Conservation (phyloP, 768 basidiomycete species). For the Lactarius quietus region DNA sequence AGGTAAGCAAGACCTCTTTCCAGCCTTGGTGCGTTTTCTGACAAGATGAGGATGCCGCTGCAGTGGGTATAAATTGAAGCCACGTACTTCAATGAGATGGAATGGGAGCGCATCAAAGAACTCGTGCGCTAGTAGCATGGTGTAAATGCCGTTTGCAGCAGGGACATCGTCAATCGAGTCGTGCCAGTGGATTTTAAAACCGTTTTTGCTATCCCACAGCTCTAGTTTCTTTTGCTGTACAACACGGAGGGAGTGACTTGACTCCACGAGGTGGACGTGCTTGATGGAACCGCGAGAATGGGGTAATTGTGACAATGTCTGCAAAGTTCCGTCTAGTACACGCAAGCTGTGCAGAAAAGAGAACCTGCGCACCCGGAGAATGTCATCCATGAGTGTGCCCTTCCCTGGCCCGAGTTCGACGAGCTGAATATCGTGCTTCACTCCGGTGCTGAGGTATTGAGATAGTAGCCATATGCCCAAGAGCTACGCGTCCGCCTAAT, state of each 20-base stretch:
- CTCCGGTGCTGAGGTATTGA: conserved; percentile 60
- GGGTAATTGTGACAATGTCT: conserved; percentile 55
- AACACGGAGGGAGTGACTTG: conserved; percentile 60
- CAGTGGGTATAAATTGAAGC: not conserved
- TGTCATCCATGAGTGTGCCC: conserved; percentile 88
- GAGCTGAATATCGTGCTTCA: conserved; percentile 53
- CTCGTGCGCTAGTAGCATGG: conserved; percentile 91
- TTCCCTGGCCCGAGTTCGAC: conserved; percentile 93
- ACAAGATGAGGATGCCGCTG: not conserved
- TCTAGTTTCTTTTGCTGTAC: conserved; percentile 56
- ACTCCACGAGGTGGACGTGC: conserved; percentile 78
- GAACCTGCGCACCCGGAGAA: conserved; percentile 63
- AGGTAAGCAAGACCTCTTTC: conserved; percentile 77
- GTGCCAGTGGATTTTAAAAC: conserved; percentile 61
- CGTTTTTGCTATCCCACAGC: conserved; percentile 29
- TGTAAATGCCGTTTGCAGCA: conserved; percentile 51
- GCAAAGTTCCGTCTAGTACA: not conserved
- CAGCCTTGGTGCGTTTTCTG: conserved; percentile 79
- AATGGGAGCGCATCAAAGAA: conserved; percentile 97
- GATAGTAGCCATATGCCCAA: conserved; percentile 83
- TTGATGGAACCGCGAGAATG: conserved; percentile 35
- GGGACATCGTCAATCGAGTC: conserved; percentile 67
- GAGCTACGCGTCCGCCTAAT: conserved; percentile 49
- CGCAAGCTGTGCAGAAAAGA: not conserved
- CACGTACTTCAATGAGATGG: conserved; percentile 75